A percentile compares a stretch with the other conserved stretches of the same genome.
phyloP scores from a whole-genome alignment of 2,329 filamentous ascomycete species.

The Apiospora aurea region DNA sequence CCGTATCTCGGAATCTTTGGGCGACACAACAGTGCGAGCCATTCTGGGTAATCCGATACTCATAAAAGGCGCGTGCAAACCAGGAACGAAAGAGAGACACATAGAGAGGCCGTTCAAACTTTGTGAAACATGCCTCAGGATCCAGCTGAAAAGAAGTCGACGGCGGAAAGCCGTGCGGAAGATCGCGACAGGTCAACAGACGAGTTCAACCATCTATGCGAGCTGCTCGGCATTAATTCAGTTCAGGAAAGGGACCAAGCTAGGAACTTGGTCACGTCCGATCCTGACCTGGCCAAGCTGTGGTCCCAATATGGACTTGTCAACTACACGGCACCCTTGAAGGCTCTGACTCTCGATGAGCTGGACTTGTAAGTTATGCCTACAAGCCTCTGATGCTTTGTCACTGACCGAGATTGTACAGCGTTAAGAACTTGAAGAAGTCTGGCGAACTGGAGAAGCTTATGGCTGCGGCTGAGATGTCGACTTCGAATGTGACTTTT shows the following conservation, averaged over 20 bases:
- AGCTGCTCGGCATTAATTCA: conserved; percentile 3
- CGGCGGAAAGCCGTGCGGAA: conserved; percentile 5
- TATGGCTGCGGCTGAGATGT: conserved; percentile 23
- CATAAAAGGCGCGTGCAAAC: neutral
- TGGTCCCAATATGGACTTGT: neutral
- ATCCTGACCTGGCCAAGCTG: neutral
- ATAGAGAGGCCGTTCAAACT: neutral
- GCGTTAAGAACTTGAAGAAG: conserved; percentile 23
- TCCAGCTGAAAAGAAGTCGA: conserved; percentile 19
- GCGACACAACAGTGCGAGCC: neutral
- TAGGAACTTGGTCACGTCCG: neutral
- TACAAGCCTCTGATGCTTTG: neutral
- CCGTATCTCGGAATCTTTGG: neutral
- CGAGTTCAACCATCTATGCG: conserved; percentile 3
- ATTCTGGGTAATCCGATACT: neutral
- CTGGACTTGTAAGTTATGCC: conserved; percentile 23
- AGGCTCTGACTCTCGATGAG: conserved; percentile 21
- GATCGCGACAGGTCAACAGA: neutral
- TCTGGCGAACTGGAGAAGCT: conserved; percentile 24
- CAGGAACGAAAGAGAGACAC: neutral
- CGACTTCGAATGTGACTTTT: conserved; percentile 20
- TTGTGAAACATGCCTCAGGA: conserved; percentile 10
- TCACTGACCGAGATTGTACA: neutral
- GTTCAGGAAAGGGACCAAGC: neutral
- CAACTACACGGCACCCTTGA: neutral